These are phyloP conservation scores for Paramecium biaurelia DNA, from an alignment of 73 alveolate species.

Conservation along the genomic window DNA sequence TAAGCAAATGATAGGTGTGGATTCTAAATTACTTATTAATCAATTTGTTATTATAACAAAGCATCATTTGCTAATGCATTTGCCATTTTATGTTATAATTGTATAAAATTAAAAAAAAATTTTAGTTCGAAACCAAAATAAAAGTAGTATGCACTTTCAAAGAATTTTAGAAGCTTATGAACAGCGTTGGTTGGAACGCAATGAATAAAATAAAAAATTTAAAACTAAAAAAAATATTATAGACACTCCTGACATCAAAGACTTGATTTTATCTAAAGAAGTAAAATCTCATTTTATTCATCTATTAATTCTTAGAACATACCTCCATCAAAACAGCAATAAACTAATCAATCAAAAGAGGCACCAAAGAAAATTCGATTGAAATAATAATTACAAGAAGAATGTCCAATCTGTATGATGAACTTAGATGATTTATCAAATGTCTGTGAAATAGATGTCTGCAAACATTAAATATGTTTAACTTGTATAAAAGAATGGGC, in stretches of 20 bases:
- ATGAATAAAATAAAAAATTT: neutral
- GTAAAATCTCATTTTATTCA: neutral
- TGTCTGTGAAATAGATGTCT: neutral
- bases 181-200: neutral
- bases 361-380: neutral
- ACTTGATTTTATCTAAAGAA: neutral
- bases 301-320: neutral
- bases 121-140: neutral
- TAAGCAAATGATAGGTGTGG: neutral
- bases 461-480: neutral
- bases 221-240: neutral
- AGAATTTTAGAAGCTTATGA: neutral
- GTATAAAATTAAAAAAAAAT: neutral
- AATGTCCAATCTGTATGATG: neutral
- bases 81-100: neutral
- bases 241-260: neutral
- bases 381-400: neutral
- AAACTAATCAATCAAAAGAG: neutral
- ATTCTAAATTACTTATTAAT: neutral
- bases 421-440: neutral
- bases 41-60: neutral
- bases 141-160: neutral
- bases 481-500: slow-evolving; percentile 28
- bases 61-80: slow-evolving; percentile 27
- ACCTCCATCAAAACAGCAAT: neutral